phyloP scores from a whole-genome alignment of 768 basidiomycete genomes.

The Rhizopogon rudus region DNA sequence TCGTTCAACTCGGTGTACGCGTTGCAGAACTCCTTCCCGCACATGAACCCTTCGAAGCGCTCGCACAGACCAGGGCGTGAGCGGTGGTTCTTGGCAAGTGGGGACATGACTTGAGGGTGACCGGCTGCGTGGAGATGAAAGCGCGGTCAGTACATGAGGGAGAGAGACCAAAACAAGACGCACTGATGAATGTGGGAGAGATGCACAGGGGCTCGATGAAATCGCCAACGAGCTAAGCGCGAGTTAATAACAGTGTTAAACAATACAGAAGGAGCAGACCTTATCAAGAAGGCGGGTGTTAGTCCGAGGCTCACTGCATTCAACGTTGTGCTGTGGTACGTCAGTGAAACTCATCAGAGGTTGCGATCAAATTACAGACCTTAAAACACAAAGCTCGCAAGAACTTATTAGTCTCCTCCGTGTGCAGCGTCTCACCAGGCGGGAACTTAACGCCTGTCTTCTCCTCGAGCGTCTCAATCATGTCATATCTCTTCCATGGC shows the following conservation, averaged over 20 bases:
- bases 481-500: slow-evolving; percentile 98
- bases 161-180: slow-evolving; percentile 7
- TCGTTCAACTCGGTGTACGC: slow-evolving; percentile 99
- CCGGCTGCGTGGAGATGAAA: slow-evolving; percentile 53
- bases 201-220: slow-evolving; percentile 97
- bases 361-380: slow-evolving; percentile 36
- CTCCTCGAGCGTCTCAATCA: slow-evolving; percentile 95
- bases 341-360: neutral
- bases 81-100: slow-evolving; percentile 97
- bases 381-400: slow-evolving; percentile 79
- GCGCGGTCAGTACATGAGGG: slow-evolving; percentile 1
- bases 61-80: slow-evolving; percentile 96
- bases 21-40: slow-evolving; percentile 97
- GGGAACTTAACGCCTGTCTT: slow-evolving; percentile 92
- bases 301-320: slow-evolving; percentile 94
- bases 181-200: slow-evolving; percentile 93
- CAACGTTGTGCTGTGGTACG: slow-evolving; percentile 76
- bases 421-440: slow-evolving; percentile 84
- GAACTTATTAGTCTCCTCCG: slow-evolving; percentile 84
- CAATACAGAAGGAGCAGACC: slow-evolving; percentile 31
- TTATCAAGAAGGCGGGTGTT: slow-evolving; percentile 95
- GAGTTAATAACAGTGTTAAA: neutral
- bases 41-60: slow-evolving; percentile 98
- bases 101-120: slow-evolving; percentile 99
- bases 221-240: slow-evolving; percentile 84